Percentiles rank a stretch among this genome's conserved stretches.
phyloP scores from a whole-genome alignment of 2,329 filamentous ascomycete species.

The Aspergillus sp. region DNA sequence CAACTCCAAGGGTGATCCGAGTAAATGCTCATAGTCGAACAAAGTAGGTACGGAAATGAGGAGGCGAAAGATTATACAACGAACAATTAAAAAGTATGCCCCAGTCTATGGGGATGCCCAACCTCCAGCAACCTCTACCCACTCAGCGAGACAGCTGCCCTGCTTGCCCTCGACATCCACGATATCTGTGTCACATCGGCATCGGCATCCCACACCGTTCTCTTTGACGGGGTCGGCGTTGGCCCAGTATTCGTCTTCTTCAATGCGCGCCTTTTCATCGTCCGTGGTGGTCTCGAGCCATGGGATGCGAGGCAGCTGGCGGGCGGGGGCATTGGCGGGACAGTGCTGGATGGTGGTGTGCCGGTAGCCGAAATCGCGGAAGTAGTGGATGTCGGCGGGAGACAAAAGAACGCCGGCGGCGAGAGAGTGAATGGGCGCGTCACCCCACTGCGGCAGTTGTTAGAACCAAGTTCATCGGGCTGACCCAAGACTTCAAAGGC shows the following conservation, averaged over 20 bases:
- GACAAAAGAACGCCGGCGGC: conserved; percentile 84
- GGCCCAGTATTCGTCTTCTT: conserved; percentile 97
- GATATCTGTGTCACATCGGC: conserved; percentile 95
- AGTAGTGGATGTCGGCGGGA: conserved; percentile 89
- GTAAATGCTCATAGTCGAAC: conserved; percentile 33
- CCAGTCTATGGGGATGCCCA: conserved; percentile 65
- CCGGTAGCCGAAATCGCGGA: conserved; percentile 96
- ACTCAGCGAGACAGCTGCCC: conserved; percentile 90
- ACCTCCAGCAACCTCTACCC: conserved; percentile 95
- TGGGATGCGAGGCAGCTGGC: conserved; percentile 76
- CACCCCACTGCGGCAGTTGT: conserved; percentile 74
- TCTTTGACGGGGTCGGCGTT: conserved; percentile 82
- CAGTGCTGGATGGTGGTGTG: conserved; percentile 99
- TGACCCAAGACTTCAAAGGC: conserved; percentile 18
- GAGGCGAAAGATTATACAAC: conserved; percentile 29
- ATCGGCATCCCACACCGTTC: conserved; percentile 95
- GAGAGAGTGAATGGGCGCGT: conserved; percentile 96
- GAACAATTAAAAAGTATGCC: conserved; percentile 18
- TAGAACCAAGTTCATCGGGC: conserved; percentile 3
- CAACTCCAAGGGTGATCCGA: conserved; percentile 32
- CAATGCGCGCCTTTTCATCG: conserved; percentile 78
- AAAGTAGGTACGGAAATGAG: conserved; percentile 28
- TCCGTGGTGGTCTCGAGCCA: conserved; percentile 78
- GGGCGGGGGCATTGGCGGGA: conserved; percentile 87
- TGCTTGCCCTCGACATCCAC: conserved; percentile 97